phyloP scores from a whole-genome alignment of 768 basidiomycete species.

The Amylocystis lapponica region DNA sequence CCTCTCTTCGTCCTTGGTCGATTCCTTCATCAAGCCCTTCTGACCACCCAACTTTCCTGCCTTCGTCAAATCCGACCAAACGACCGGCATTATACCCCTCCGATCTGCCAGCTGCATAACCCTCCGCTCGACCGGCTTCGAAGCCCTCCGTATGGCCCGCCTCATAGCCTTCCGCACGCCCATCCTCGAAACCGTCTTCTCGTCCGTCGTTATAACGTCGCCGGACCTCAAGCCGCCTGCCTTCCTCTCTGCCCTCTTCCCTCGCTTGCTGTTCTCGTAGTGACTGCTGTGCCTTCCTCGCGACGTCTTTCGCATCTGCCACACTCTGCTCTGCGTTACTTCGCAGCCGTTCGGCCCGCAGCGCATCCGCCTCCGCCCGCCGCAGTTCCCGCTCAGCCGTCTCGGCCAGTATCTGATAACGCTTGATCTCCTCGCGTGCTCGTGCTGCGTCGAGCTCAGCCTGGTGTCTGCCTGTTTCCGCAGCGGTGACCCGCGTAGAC shows the following conservation, averaged over 20 bases:
- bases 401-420: conserved; percentile 43
- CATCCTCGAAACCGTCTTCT: conserved; percentile 30
- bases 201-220: conserved; percentile 37
- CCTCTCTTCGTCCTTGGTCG: conserved; percentile 39
- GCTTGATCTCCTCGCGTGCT: conserved; percentile 38
- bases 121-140: conserved; percentile 36
- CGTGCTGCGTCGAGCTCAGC: conserved; percentile 35
- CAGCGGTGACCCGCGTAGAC: conserved; percentile 29
- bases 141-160: conserved; percentile 42
- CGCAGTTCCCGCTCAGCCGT: conserved; percentile 34
- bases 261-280: conserved; percentile 40
- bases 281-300: conserved; percentile 37
- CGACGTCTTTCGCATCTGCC: conserved; percentile 37
- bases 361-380: conserved; percentile 32
- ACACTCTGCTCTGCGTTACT: conserved; percentile 39
- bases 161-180: conserved; percentile 39
- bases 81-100: conserved; percentile 23
- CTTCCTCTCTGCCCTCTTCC: conserved; percentile 39
- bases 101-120: conserved; percentile 29
- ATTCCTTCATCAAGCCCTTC: conserved; percentile 34
- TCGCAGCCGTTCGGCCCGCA: conserved; percentile 33
- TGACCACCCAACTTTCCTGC: conserved; percentile 28
- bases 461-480: conserved; percentile 37
- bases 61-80: conserved; percentile 24
- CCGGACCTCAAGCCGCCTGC: conserved; percentile 33